Evolutionary conservation across 78 protist genomes (phyloP), one percentile per base, ranked within the genome.

Genomic region (Dictyostelium intermedium): DNA sequence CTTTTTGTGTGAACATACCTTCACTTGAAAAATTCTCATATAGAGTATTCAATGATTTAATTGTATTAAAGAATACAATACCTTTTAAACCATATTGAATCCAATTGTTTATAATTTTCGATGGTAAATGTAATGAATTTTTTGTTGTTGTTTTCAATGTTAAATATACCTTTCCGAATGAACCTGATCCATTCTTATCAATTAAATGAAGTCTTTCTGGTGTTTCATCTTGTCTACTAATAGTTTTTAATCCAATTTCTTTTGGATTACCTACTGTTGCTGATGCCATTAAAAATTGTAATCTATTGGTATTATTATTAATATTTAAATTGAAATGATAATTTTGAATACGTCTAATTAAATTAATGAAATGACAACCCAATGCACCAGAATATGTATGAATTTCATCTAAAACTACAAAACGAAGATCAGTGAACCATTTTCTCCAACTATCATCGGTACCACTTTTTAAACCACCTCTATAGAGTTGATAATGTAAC

Each of bases 371-470:
- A 80, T 95, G 93, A 61, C 93, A 89, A 18, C 97, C 97, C 76
- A 95, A 45, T 7, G 80, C 83, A 25, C 97, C 97, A 30, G 94
- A 83, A 60, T 95, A 95, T 13, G 97, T 83, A 34, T 95, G 97
- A 10, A 92, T 78, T 70, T 95, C 97, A 73, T 95, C 97, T 25
- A 95, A 41, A 0, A 95, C 94, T 14, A 95, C 73, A 50, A 87
- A 82, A 25, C 69, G 79, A 25, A 95, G 34, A 50, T 70, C 84
- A 0, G 39, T 1, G n/a, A 87, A 50, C 93, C 93, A 87, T 5
- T 27, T 8, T 39, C 66, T 35, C 93, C 93, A 87, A 74, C 92
- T 60, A 9, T 63, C 30, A 23, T 39, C 85, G 0, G 5, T 8
- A 9, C 14, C 27, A 39, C 32, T 11, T 34, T 72, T 72, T 14